These are phyloP conservation scores for Parmelia sp. DNA, from an alignment of 495 filamentous ascomycete species.

Conservation along the genomic window DNA sequence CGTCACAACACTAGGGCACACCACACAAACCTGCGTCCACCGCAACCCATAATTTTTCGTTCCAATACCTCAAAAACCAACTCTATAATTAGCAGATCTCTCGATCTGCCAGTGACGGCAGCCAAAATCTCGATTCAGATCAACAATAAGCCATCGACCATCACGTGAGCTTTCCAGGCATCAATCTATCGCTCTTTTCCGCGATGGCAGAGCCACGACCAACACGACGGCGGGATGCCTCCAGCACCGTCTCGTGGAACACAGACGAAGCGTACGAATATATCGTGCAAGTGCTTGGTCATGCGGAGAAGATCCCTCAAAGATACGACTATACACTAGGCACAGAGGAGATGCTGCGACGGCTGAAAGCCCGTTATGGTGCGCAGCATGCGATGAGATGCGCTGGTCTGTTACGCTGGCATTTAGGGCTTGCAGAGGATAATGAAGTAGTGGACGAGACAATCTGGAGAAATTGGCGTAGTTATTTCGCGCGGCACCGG, in stretches of 20 bases:
- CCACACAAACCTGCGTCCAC: background rate
- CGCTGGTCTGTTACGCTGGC: background rate
- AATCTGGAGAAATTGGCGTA: background rate
- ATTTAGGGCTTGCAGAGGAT: background rate
- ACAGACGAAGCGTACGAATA: background rate
- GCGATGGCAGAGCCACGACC: background rate
- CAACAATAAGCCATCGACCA: background rate
- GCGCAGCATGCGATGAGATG: background rate
- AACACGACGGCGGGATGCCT: background rate
- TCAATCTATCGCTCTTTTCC: background rate
- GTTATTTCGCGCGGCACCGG: background rate
- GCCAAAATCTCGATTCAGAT: background rate
- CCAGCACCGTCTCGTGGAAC: background rate
- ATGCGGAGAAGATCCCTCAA: slow-evolving; percentile 1
- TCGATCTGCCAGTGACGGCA: background rate
- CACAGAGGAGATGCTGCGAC: background rate
- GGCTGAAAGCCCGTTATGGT: slow-evolving; percentile 1
- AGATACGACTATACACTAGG: background rate
- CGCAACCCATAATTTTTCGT: too few species aligned
- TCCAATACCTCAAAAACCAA: too few species aligned
- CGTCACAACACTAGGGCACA: background rate
- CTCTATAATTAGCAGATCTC: background rate
- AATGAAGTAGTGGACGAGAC: slow-evolving; percentile 2
- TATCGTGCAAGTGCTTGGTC: slow-evolving; percentile 1
- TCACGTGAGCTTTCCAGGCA: background rate